phyloP scores from a whole-genome alignment of 1,139 yeast genomes.

The Zygoascus meyerae region DNA sequence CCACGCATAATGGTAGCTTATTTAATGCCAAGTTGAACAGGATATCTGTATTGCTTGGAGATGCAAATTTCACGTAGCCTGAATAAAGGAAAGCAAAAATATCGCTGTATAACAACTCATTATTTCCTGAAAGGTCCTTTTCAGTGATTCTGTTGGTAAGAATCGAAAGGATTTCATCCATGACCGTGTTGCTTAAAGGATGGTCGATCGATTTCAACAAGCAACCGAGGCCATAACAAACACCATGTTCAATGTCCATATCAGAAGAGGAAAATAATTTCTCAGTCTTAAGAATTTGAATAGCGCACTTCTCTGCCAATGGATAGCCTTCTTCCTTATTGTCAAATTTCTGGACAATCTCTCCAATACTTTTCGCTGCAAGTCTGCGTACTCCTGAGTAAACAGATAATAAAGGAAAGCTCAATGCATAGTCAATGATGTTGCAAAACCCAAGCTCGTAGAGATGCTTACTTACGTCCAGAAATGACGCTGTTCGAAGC shows the following conservation, averaged over 20 bases:
- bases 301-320: not conserved
- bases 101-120: conserved; percentile 20
- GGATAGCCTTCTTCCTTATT: not conserved
- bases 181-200: not conserved
- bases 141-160: conserved; percentile 15
- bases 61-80: not conserved
- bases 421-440: conserved; percentile 17
- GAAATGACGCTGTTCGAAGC: conserved; percentile 36
- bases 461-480: conserved; percentile 34
- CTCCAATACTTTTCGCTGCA: conserved; percentile 28
- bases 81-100: conserved; percentile 13
- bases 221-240: conserved; percentile 23
- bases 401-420: conserved; percentile 31
- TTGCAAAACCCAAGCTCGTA: conserved; percentile 31
- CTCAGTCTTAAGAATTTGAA: not conserved
- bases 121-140: conserved; percentile 16
- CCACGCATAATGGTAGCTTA: conserved; percentile 2
- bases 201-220: conserved; percentile 4
- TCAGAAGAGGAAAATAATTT: conserved; percentile 11
- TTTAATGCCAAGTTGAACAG: not conserved
- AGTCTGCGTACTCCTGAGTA: conserved; percentile 39
- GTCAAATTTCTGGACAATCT: conserved; percentile 6
- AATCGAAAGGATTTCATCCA: not conserved
- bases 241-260: conserved; percentile 24
- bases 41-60: not conserved